A percentile compares a stretch with the other conserved stretches of the same genome.
These are phyloP conservation scores for Mucuna pruriens DNA, from an alignment of 306 rosid species.

Conservation along the genomic window DNA sequence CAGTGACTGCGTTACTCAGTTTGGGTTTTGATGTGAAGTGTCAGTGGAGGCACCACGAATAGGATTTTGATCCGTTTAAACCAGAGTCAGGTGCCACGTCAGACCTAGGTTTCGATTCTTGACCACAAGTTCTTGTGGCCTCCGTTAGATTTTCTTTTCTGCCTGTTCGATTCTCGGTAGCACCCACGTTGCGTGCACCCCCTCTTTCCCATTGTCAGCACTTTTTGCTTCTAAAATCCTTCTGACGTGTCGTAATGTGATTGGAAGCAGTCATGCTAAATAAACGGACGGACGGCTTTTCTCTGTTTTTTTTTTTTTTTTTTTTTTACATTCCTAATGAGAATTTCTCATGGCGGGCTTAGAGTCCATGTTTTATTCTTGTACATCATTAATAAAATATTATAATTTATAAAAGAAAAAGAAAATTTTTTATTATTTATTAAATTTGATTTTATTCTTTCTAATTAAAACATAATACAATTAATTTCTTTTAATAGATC, in stretches of 20 bases:
- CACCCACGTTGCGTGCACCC: conserved; percentile 21
- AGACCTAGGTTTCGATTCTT: conserved; percentile 50
- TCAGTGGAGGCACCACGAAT: conserved; percentile 38
- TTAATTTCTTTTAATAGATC: too few species aligned
- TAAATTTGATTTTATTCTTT: too few species aligned
- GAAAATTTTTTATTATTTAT: too few species aligned
- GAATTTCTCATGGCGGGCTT: too few species aligned
- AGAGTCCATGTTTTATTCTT: too few species aligned
- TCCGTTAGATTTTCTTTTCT: conserved; percentile 49
- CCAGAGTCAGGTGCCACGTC: conserved; percentile 72
- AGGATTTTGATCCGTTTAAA: conserved; percentile 72
- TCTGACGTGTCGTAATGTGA: not conserved
- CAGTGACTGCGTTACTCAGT: not conserved
- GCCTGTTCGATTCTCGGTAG: conserved; percentile 14
- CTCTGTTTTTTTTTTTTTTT: too few species aligned
- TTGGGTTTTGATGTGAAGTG: conserved; percentile 34
- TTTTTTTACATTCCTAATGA: too few species aligned
- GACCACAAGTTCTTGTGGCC: conserved; percentile 96
- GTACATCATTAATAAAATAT: too few species aligned
- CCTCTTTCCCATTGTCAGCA: conserved; percentile 17
- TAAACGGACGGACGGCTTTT: not conserved
- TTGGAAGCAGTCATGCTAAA: conserved; percentile 1
- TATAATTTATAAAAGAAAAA: too few species aligned
- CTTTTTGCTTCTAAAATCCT: not conserved
- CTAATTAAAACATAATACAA: too few species aligned